phyloP scores from a whole-genome alignment of 2,329 filamentous ascomycete species.

The Curvularia verruculosa region DNA sequence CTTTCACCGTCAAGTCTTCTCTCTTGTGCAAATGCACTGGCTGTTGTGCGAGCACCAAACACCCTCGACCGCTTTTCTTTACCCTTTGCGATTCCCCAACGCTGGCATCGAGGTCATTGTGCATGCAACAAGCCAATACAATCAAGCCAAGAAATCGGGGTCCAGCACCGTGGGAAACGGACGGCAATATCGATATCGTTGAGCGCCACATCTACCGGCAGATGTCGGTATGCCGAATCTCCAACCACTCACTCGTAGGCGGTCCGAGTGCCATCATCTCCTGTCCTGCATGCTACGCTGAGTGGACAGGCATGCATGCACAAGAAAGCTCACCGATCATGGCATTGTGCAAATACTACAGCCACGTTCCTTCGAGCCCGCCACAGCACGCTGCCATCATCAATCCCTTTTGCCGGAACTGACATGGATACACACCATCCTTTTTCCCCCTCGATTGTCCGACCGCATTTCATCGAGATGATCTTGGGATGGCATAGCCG shows the following conservation, averaged over 20 bases:
- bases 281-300: neutral
- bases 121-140: slow-evolving; percentile 3
- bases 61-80: too few species aligned
- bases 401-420: neutral
- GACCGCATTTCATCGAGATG: neutral
- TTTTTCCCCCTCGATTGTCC: neutral
- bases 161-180: neutral
- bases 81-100: too few species aligned
- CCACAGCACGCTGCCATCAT: neutral
- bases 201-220: slow-evolving; percentile 1
- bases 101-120: neutral
- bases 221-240: slow-evolving; percentile 28
- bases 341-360: neutral
- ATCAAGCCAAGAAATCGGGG: slow-evolving; percentile 1
- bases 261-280: slow-evolving; percentile 15
- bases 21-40: too few species aligned
- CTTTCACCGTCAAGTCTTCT: neutral
- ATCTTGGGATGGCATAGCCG: neutral
- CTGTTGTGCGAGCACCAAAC: neutral
- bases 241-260: slow-evolving; percentile 11
- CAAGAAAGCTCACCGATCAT: slow-evolving; percentile 3
- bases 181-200: neutral
- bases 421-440: too few species aligned
- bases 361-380: neutral
- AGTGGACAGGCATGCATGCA: slow-evolving; percentile 1